Evolutionary conservation across 2,329 filamentous ascomycete genomes (phyloP), one percentile per base, ranked within the genome.

Genomic region (Aspergillus alliaceus): DNA sequence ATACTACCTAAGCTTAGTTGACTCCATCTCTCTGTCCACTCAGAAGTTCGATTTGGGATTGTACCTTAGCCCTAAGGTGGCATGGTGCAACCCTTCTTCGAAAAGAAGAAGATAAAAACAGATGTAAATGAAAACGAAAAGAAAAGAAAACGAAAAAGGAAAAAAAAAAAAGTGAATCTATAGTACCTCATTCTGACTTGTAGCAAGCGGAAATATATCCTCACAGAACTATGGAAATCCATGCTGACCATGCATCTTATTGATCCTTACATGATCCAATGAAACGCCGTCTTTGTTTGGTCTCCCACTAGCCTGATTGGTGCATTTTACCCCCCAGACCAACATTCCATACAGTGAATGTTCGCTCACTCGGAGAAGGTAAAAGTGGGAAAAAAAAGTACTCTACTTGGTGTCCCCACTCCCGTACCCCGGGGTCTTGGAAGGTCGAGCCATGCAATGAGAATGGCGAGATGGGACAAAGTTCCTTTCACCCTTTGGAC

Each of bases 401-500:
- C 14, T 27, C 15, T 22, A 31, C 11, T 3, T 31, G 18, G 18
- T 31, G 37, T 53, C 48, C 32, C 50, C 54, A 53, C 49, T 53
- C n/a, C 42, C 42, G 49, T 46, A 31, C 39, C 46, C 37, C 25
- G 49, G 53, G 37, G 47, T 59, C 47, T 51, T 51, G 40, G 52
- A 31, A 37, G 40, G 39, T 8, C 14, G 24, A 25, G 24, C 42
- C 42, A 47, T 47, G 42, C 42, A 47, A 31, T 47, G 42, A 54
- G 40, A 51, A 55, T 57, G 48, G 24, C 39, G 24, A 32, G 52
- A 54, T 37, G 32, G 31, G 37, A 47, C 27, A 57, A 62, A 59
- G 47, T 64, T 64, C 59, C 61, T 37, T 65, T 65, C 58, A 22
- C 57, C 46, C 61, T 59, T 64, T 60, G 18, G 50, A 50, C 56